Evolutionary conservation across 2,329 filamentous ascomycete genomes (phyloP).

Genomic region (Sporothrix euskadiensis): DNA sequence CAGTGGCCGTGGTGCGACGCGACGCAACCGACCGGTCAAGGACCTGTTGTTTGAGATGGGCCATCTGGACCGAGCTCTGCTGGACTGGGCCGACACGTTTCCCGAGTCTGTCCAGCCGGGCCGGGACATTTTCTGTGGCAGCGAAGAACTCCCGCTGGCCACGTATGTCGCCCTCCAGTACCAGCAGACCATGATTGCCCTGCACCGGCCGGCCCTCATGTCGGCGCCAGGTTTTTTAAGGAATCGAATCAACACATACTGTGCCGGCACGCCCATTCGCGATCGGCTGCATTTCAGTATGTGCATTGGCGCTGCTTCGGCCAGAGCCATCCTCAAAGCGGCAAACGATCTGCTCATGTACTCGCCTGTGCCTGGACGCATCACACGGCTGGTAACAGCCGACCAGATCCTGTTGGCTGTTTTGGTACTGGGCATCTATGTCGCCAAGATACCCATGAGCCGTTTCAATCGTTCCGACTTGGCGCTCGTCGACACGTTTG

Average conservation of each 20-base stretch:
- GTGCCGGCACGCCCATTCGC: constrained; percentile 17
- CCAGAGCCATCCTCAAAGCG: constrained; percentile 19
- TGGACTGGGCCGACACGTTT: constrained; percentile 27
- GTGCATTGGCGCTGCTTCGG: constrained; percentile 28
- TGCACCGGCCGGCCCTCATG: constrained; percentile 26
- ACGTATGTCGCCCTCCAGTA: constrained; percentile 25
- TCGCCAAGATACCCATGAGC: constrained; percentile 24
- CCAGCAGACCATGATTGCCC: constrained; percentile 26
- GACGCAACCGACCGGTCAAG: not conserved
- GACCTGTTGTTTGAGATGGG: constrained; percentile 27
- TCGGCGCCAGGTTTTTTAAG: constrained; percentile 24
- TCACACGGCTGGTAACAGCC: constrained; percentile 19
- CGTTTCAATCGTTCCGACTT: constrained; percentile 24
- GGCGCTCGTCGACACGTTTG: constrained; percentile 23
- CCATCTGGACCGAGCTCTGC: constrained; percentile 23
- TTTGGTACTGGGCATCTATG: constrained; percentile 26
- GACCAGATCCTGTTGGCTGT: constrained; percentile 26
- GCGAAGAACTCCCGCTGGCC: constrained; percentile 24
- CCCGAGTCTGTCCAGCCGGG: constrained; percentile 25
- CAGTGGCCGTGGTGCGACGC: not conserved
- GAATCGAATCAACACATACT: constrained; percentile 27
- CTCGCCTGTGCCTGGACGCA: not conserved
- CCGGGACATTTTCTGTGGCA: constrained; percentile 24
- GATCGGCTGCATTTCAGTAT: constrained; percentile 28
- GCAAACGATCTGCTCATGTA: constrained; percentile 27